A percentile compares a stretch with the other conserved stretches of the same genome.
Conservation (phyloP, 805 yeast species). For the Cyberlindnera mississippiensis region DNA sequence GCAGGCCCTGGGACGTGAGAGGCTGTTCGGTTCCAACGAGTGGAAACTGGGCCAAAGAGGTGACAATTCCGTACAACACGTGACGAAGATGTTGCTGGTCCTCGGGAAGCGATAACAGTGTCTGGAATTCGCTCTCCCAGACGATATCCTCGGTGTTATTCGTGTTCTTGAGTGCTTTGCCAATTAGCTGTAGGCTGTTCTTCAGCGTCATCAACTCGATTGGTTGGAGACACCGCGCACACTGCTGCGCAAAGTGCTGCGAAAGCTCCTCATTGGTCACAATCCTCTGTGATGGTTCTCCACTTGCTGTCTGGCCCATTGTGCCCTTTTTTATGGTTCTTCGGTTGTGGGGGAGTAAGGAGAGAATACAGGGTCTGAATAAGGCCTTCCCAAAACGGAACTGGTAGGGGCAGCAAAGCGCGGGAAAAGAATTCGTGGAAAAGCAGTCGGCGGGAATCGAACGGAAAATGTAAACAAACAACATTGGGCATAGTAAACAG, state of each 20-base stretch:
- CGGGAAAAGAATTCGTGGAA: too few relatives aligned
- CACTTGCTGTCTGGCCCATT: conserved; percentile 27
- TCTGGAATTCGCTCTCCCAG: conserved; percentile 23
- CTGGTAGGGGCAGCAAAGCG: too few relatives aligned
- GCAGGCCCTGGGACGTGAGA: conserved; percentile 36
- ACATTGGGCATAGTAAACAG: too few relatives aligned
- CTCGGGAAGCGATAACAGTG: conserved; percentile 35
- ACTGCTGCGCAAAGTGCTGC: conserved; percentile 29
- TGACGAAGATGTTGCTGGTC: conserved; percentile 29
- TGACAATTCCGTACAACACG: conserved; percentile 38
- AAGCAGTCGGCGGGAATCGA: too few relatives aligned
- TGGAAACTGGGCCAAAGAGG: conserved; percentile 47
- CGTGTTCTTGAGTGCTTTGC: conserved; percentile 12
- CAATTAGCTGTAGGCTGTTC: conserved; percentile 20
- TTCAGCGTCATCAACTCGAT: conserved; percentile 33
- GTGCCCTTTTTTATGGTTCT: not conserved
- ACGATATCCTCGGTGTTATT: not conserved
- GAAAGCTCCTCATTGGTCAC: conserved; percentile 25
- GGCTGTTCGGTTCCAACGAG: conserved; percentile 29
- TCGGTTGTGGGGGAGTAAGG: too few relatives aligned
- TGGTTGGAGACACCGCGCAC: conserved; percentile 30
- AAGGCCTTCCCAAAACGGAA: too few relatives aligned
- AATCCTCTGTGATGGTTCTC: conserved; percentile 5
- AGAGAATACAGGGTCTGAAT: too few relatives aligned
- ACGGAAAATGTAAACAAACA: too few relatives aligned